Base-by-base conservation (phyloP, 805 yeast species). In the Yarrowia hollandica region DNA sequence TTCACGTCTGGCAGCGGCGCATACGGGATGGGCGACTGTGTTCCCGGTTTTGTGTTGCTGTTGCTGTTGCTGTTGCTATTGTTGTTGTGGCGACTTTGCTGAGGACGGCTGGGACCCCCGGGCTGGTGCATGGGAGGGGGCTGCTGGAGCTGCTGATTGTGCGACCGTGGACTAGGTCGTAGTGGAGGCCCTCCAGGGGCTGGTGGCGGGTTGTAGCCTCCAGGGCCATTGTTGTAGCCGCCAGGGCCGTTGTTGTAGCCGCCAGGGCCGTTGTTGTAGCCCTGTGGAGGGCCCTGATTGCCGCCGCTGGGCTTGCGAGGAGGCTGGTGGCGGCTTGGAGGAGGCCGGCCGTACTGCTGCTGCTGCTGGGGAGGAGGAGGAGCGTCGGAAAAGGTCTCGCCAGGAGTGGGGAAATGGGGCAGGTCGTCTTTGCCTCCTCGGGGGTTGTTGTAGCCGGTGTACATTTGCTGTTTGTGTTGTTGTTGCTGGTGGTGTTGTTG, bases 1-100 rank as follows among this genome's bases (percentile, higher is more conserved):
- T 64, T 63, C 33, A 65, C 39, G 22, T 64, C 66, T 10, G 58
- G 44, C 35, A 35, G 18, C 9, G 42, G 25, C 2, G 58, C 28
- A 35, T 35, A 52, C n/a, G 58, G 55, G 33, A 48, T 48, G 12
- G 55, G 55, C 28, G 55, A 48, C 39, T 48, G 55, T 3, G 54
- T 28, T 14, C 35, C 52, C 14, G 25, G 35, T 18, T 30, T 44
- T n/a, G 21, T 12, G 50, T 34, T 34, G 10, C 37, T 44, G 26
- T 44, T 44, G 52, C 16, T 44, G 39, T 28, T 46, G 21, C 9
- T 19, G 50, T 42, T 25, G 28, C 10, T 25, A 10, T 12, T 46
- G 54, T 30, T 46, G 38, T 33, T 48, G 52, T 44, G 26, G 39
- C 55, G 39, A 14, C 28, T 22, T 7, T 26, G 31, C 11, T 31